Evolutionary conservation across 176 grass and related monocot genomes (phyloP).

Genomic region (Phragmites australis): DNA sequence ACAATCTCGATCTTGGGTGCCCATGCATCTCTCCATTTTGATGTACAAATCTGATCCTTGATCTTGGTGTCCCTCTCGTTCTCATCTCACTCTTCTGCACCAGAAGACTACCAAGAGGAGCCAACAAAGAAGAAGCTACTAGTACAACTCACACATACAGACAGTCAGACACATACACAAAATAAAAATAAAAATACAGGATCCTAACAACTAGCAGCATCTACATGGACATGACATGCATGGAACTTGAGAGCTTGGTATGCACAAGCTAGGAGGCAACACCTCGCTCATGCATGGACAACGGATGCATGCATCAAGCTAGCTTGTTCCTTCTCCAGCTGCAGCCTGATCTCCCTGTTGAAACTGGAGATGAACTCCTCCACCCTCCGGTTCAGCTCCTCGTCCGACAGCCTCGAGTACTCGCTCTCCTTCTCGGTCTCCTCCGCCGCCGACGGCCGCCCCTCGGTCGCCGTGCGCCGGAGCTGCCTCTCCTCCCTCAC

Average conservation of each 20-base stretch:
- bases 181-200: not conserved
- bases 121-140: constrained; percentile 20
- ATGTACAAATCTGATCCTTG: constrained; percentile 8
- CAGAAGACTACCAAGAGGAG: constrained; percentile 22
- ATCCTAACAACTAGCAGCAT: constrained; percentile 10
- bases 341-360: constrained; percentile 79
- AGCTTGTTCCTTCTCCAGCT: constrained; percentile 53
- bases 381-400: constrained; percentile 84
- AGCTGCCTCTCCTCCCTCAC: constrained; percentile 41
- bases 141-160: not conserved
- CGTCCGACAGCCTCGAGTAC: constrained; percentile 70
- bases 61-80: not conserved
- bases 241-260: not conserved
- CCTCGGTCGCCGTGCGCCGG: constrained; percentile 45
- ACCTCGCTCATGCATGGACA: not conserved
- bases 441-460: not conserved
- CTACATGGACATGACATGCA: constrained; percentile 18
- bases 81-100: constrained; percentile 27
- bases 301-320: not conserved
- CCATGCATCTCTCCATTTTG: not conserved
- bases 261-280: too few species aligned
- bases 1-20: not conserved
- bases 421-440: constrained; percentile 41
- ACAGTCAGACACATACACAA: too few species aligned
- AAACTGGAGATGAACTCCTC: constrained; percentile 94